Evolutionary conservation across 2,329 filamentous ascomycete genomes (phyloP), one percentile per base, ranked within the genome.

Genomic region (Trichoderma simmonsii): DNA sequence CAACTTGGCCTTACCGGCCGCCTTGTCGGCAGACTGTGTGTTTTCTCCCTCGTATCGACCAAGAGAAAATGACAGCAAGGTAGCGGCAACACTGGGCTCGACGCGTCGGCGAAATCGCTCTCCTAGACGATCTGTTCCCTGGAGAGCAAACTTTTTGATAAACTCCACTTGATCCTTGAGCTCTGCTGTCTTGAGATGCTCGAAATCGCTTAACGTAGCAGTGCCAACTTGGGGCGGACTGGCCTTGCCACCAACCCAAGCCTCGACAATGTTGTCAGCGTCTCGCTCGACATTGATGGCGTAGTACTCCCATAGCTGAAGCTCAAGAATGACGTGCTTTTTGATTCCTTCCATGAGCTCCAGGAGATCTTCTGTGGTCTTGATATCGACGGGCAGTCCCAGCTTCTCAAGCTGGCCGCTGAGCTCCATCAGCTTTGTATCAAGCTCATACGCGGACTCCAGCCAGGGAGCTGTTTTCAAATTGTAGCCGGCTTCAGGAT

Each of bases 401-500:
- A 95, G 84, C 61, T 87, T 84, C 60, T 86, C 83, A n/a, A 98
- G 83, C 39, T 90, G 91, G 54, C 86, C 89, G 77, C 97, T 91
- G n/a, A 98, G 85, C 72, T 94, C 92, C 18, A 97, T 85, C 67
- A 91, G 82, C 76, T 86, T 85, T 9, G 87, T 87, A 77, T 91
- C 89, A 5, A 91, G 85, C 67, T 89, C 81, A 75, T 88, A 89
- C 3, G 90, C 90, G 11, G 90, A 86, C 78, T 91, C 86, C 15
- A 92, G 81, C 89, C 90, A 92, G 0, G 96, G 96, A 0, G 96
- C 95, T 0, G 95, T 98, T 54, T 91, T 90, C 75, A 97, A 85
- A 80, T 97, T 99, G 86, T 99, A 99, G 18, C 96, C 96, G 59
- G 94, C 92, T 77, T 99, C 96, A 0, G 97, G 96, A 78, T 99